Base-by-base conservation (phyloP, 257 asterid species). In the Thymus quinquecostatus region DNA sequence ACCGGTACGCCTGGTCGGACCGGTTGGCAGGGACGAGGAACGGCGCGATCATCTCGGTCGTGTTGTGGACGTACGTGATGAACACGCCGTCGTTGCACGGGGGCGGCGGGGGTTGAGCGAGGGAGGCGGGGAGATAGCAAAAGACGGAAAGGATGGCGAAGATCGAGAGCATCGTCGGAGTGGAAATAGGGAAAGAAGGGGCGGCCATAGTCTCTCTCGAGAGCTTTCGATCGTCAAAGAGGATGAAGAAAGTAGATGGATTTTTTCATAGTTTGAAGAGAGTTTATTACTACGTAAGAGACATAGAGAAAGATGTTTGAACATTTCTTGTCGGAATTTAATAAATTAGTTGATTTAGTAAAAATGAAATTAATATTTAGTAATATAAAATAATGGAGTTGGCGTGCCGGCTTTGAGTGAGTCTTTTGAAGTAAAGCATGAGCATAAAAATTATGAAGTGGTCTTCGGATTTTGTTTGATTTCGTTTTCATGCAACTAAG, bases 11-110 rank as follows among this genome's bases (percentile, higher is more conserved):
- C 74, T 89, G 96, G 33, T 75, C 71, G 45, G 12, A 58, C 21
- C 81, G 77, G 57, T 86, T 79, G 4, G 49, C 62, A 8, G 82
- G 78, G 36, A 61, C 21, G 36, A 85, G 77, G 47, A 50, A 57
- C 2, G 96, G 96, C 28, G 85, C 77, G 75, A 87, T 48, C 40
- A 32, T 66, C 3, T 48, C 33, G 27, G 91, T 86, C 8, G 77
- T 38, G 13, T 45, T 40, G 38, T 84, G 86, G 10, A 29, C 55
- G 80, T 87, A 90, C 43, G 82, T 72, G 68, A 85, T 48, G 9
- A 81, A 60, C 13, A 88, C 64, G 59, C 89, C 96, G 76, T 88
- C 96, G 77, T 88, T 86, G 80, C 92, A 88, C 6, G 12, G 62
- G 3, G 70, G 1, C 69, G 8, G 45, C 6, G 82, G 58, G 32